Evolutionary conservation across 1,284 basidiomycete species (phyloP), one percentile per base, ranked within the genome.

Genomic region (Cystobasidium sp.): DNA sequence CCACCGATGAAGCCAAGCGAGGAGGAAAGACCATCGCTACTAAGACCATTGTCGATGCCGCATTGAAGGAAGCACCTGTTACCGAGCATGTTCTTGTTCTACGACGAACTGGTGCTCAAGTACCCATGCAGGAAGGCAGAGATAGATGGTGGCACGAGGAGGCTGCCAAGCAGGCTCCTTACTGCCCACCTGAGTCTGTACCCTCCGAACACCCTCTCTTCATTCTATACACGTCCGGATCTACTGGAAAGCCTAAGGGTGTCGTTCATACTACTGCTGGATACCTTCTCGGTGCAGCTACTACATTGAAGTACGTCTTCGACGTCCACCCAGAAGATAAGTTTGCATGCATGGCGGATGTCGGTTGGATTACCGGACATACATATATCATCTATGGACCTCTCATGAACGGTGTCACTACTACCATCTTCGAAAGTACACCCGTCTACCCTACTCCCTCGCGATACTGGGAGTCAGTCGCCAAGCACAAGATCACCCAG

Each of bases 341-440:
- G 78, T 98, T 96, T 82, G 96, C 91, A 6, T 99, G 97, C 86
- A 96, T 98, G 95, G 96, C 96, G 76, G 96, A 99, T 82, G 88
- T 99, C 73, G 96, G 96, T 80, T 99, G 96, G 96, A 97, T 99
- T 84, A 99, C 96, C 4, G 96, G 96, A 49, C 96, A 98, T 85
- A 93, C 93, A 12, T 94, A 98, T 86, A 98, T 98, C 82, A 88
- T 98, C 78, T 99, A 98, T 83, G 96, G 97, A 24, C 97, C 97
- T 5, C 88, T 98, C 75, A 86, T 88, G 81, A 85, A 94, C 82
- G 96, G 96, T 77, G 90, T 94, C 63, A 88, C 93, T 16, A 97
- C 96, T 22, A 91, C 90, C 78, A 90, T 98, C 75, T 98, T 98
- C 84, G 97, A 98, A 85, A 93, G 91, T 55, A 99, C 97, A 3